Evolutionary conservation across 1,139 yeast genomes (phyloP).

Genomic region (Zygoascus hellenicus): DNA sequence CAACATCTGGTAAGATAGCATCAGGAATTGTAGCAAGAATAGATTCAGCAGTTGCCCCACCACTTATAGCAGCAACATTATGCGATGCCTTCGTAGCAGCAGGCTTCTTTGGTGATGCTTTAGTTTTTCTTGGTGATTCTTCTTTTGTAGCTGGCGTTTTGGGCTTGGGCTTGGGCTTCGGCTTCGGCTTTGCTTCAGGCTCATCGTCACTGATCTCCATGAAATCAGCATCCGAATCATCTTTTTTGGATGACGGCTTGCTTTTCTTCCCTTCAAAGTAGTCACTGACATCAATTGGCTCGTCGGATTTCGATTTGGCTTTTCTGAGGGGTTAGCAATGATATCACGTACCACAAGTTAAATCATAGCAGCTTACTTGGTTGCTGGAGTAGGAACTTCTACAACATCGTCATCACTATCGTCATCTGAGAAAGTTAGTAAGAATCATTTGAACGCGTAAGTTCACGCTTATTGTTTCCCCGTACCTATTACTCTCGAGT

Average conservation of each 20-base stretch:
- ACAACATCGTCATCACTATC: conserved; percentile 3
- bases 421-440: neutral
- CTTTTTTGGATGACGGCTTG: neutral
- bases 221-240: neutral
- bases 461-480: no score
- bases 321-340: neutral
- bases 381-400: neutral
- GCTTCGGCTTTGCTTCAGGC: neutral
- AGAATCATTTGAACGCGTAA: no score
- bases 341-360: neutral
- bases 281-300: neutral
- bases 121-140: neutral
- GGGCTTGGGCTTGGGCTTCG: neutral
- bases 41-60: conserved; percentile 40
- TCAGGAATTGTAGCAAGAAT: conserved; percentile 59
- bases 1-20: conserved; percentile 57
- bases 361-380: neutral
- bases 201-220: conserved; percentile 4
- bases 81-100: conserved; percentile 8
- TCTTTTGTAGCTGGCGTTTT: neutral
- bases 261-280: neutral
- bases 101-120: conserved; percentile 7
- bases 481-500: no score
- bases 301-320: neutral
- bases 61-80: conserved; percentile 8